Conservation (phyloP, 306 rosid species). For the Cucumis hystrix region DNA sequence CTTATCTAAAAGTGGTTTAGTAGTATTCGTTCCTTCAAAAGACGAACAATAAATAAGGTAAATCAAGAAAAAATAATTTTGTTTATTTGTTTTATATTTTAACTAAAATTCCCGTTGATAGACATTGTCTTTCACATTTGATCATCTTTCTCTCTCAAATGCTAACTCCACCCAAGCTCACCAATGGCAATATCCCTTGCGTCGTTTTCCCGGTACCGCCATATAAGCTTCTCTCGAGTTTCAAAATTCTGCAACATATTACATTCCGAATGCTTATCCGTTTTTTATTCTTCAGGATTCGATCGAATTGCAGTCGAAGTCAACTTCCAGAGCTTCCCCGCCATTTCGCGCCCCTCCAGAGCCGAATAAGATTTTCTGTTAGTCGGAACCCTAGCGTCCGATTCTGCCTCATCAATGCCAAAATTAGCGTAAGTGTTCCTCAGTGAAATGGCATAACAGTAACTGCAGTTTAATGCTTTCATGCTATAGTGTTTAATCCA, state of each 20-base stretch:
- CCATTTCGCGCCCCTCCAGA: slow-evolving; percentile 9
- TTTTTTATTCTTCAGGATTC: neutral
- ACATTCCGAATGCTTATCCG: neutral
- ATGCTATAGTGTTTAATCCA: neutral
- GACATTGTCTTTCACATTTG: neutral
- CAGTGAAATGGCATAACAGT: neutral
- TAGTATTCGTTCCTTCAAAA: no score
- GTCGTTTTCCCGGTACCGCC: neutral
- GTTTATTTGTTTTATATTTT: no score
- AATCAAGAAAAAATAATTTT: no score
- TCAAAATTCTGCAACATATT: neutral
- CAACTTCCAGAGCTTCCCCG: slow-evolving; percentile 5
- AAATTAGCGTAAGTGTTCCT: slow-evolving; percentile 18
- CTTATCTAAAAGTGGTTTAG: no score
- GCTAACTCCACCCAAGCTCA: neutral
- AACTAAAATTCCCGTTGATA: no score
- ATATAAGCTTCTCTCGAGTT: neutral
- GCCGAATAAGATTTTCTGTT: slow-evolving; percentile 1
- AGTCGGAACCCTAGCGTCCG: slow-evolving; percentile 8
- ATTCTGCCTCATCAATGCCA: slow-evolving; percentile 19
- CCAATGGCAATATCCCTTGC: neutral
- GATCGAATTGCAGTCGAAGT: slow-evolving; percentile 8
- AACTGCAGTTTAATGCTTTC: neutral
- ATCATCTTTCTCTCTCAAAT: neutral
- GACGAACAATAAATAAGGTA: no score